phyloP scores from a whole-genome alignment of 2,329 filamentous ascomycete species.

The Sarocladiaceae sp. region DNA sequence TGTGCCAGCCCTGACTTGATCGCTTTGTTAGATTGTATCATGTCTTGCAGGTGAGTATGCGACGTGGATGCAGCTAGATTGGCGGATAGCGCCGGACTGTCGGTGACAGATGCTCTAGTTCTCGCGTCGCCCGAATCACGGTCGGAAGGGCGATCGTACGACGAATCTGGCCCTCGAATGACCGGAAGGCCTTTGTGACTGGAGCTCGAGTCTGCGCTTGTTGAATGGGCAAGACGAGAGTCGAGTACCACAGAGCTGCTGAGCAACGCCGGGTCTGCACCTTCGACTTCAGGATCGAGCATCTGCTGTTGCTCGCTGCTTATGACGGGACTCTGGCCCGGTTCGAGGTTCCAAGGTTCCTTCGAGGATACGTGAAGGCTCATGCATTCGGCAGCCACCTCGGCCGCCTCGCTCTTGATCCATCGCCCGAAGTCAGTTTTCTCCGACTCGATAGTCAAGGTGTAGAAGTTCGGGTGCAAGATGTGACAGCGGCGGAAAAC shows the following conservation, averaged over 20 bases:
- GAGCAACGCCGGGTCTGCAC: slow-evolving; percentile 32
- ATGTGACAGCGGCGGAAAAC: slow-evolving; percentile 66
- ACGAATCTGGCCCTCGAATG: slow-evolving; percentile 32
- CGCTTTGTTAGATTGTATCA: slow-evolving; percentile 53
- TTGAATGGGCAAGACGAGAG: slow-evolving; percentile 47
- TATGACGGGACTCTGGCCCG: slow-evolving; percentile 19
- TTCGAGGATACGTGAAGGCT: slow-evolving; percentile 39
- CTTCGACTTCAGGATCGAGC: slow-evolving; percentile 25
- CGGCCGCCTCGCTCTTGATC: slow-evolving; percentile 72
- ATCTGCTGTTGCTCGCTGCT: slow-evolving; percentile 18
- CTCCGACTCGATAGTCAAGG: slow-evolving; percentile 71
- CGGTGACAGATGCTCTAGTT: slow-evolving; percentile 18
- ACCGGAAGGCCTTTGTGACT: slow-evolving; percentile 16
- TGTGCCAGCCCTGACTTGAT: slow-evolving; percentile 51
- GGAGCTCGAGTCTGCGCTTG: slow-evolving; percentile 36
- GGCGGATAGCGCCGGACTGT: slow-evolving; percentile 30
- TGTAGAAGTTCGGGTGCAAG: slow-evolving; percentile 80
- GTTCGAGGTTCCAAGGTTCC: slow-evolving; percentile 20
- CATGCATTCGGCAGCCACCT: slow-evolving; percentile 75
- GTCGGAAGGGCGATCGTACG: slow-evolving; percentile 45
- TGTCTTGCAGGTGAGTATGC: slow-evolving; percentile 52
- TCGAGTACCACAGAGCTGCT: slow-evolving; percentile 28
- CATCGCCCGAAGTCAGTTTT: slow-evolving; percentile 69
- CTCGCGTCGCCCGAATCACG: slow-evolving; percentile 37
- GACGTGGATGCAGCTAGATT: slow-evolving; percentile 40